A percentile compares a stretch with the other conserved stretches of the same genome.
These are phyloP conservation scores for Proliferodiscus dingleyae DNA, from an alignment of 2,329 filamentous ascomycete genomes.

Conservation along the genomic window DNA sequence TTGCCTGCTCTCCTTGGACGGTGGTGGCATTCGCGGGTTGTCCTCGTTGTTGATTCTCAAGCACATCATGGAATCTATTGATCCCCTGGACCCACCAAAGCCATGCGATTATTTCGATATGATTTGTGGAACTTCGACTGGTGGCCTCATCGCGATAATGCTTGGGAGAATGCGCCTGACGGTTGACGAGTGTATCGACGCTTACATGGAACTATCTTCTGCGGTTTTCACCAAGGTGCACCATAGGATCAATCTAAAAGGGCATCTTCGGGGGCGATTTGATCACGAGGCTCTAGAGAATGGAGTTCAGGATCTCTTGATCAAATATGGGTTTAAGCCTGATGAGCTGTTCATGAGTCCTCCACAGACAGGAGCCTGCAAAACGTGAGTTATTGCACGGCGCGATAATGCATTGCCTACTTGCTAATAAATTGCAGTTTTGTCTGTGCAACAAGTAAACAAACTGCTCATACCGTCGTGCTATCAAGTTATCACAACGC, in stretches of 20 bases:
- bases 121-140: slow-evolving; percentile 29
- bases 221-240: slow-evolving; percentile 34
- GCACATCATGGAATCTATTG: slow-evolving; percentile 29
- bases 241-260: no score
- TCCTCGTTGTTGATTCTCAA: slow-evolving; percentile 32
- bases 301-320: slow-evolving; percentile 24
- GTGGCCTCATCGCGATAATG: slow-evolving; percentile 40
- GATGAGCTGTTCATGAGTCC: slow-evolving; percentile 28
- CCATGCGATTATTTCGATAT: slow-evolving; percentile 32
- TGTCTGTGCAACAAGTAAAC: slow-evolving; percentile 31
- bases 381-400: slow-evolving; percentile 30
- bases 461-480: slow-evolving; percentile 30
- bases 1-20: slow-evolving; percentile 26
- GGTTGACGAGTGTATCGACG: slow-evolving; percentile 38
- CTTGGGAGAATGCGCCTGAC: slow-evolving; percentile 41
- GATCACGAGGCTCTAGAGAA: slow-evolving; percentile 6
- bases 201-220: slow-evolving; percentile 36
- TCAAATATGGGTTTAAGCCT: slow-evolving; percentile 17
- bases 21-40: slow-evolving; percentile 34
- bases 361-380: slow-evolving; percentile 23
- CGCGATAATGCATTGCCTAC: background rate
- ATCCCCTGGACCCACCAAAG: slow-evolving; percentile 22
- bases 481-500: no score
- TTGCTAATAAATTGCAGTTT: slow-evolving; percentile 19
- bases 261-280: no score